These are phyloP conservation scores for Aspergillus egyptiacus DNA, from an alignment of 495 filamentous ascomycete species.

Conservation along the genomic window DNA sequence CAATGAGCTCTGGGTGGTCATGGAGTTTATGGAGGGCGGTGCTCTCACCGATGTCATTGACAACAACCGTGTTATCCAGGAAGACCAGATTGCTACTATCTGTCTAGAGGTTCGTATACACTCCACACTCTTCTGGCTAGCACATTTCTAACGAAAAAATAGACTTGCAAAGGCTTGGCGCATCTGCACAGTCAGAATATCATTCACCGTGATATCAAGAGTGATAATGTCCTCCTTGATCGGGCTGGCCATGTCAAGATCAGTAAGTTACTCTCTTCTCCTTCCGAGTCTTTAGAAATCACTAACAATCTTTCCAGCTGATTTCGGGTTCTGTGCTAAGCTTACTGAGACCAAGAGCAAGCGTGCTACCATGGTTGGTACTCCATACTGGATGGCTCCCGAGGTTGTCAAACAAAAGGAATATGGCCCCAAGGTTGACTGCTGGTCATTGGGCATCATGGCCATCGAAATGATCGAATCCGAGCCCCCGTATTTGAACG, in stretches of 20 bases:
- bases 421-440: conserved; percentile 96
- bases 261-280: conserved; percentile 51
- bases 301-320: conserved; percentile 50
- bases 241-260: conserved; percentile 95
- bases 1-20: conserved; percentile 94
- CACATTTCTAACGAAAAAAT: conserved; percentile 11
- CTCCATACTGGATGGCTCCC: conserved; percentile 99
- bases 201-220: conserved; percentile 99
- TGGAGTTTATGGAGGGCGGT: conserved; percentile 99
- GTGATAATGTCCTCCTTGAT: conserved; percentile 93
- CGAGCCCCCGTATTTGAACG: conserved; percentile 94
- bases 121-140: conserved; percentile 26
- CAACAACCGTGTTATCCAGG: conserved; percentile 83
- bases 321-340: conserved; percentile 99
- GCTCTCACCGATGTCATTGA: conserved; percentile 98
- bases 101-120: conserved; percentile 72
- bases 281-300: neutral
- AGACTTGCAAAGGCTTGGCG: conserved; percentile 94
- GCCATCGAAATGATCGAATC: conserved; percentile 99
- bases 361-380: conserved; percentile 98
- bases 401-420: conserved; percentile 99
- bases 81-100: conserved; percentile 96
- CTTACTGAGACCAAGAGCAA: conserved; percentile 95
- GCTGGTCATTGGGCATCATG: conserved; percentile 99
- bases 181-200: conserved; percentile 94